Evolutionary conservation across 257 asterid genomes (phyloP).

Genomic region (Salvia splendens): DNA sequence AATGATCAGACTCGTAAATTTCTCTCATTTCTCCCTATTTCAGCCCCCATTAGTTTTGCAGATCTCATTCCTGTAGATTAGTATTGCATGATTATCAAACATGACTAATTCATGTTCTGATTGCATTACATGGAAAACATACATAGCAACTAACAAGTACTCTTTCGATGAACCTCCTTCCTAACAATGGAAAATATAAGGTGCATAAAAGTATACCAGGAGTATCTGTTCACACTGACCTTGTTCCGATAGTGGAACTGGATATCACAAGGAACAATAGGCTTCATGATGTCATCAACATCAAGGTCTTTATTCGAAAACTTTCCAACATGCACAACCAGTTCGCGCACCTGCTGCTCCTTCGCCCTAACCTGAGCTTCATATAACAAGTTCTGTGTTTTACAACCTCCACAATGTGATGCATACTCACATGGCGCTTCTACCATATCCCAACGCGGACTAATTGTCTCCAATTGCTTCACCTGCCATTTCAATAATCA

Average conservation of each 20-base stretch:
- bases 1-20: slow-evolving; percentile 15
- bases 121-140: not conserved
- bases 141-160: not conserved
- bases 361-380: slow-evolving; percentile 82
- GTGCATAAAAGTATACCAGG: slow-evolving; percentile 19
- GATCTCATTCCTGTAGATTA: slow-evolving; percentile 17
- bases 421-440: slow-evolving; percentile 95
- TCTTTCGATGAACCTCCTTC: slow-evolving; percentile 11
- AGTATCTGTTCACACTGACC: slow-evolving; percentile 46
- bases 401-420: slow-evolving; percentile 92
- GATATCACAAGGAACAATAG: slow-evolving; percentile 86
- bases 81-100: slow-evolving; percentile 6
- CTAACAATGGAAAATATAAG: slow-evolving; percentile 17
- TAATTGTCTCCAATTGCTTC: slow-evolving; percentile 69
- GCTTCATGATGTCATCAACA: slow-evolving; percentile 58
- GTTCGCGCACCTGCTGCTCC: slow-evolving; percentile 82
- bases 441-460: slow-evolving; percentile 71
- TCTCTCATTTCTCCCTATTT: slow-evolving; percentile 8
- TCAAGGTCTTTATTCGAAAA: slow-evolving; percentile 58
- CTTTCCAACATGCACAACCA: slow-evolving; percentile 77
- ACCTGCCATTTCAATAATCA: slow-evolving; percentile 53
- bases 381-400: slow-evolving; percentile 78
- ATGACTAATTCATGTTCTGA: slow-evolving; percentile 2
- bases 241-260: slow-evolving; percentile 90
- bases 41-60: slow-evolving; percentile 5